Conservation (phyloP, 345 rosid genomes). For the Eutrema japonicum region DNA sequence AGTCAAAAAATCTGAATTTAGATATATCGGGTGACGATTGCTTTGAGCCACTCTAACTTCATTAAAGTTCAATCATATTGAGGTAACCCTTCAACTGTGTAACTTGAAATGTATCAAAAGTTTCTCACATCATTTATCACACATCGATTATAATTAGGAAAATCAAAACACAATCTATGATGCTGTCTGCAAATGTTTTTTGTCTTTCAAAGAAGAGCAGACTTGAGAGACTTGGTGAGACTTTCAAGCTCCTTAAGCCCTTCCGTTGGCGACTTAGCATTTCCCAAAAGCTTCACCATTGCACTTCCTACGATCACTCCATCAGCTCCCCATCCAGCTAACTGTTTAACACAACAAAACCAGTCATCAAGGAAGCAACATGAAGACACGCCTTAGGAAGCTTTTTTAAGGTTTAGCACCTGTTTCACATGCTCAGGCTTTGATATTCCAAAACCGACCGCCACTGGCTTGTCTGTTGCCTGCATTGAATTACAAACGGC, state of each 20-base stretch:
- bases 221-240: slow-evolving; percentile 68
- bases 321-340: slow-evolving; percentile 89
- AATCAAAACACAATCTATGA: slow-evolving; percentile 22
- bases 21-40: neutral
- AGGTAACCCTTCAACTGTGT: neutral
- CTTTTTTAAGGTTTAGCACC: slow-evolving; percentile 42
- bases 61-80: neutral
- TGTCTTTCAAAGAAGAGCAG: slow-evolving; percentile 59
- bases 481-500: slow-evolving; percentile 29
- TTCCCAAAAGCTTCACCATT: slow-evolving; percentile 71
- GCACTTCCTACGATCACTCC: slow-evolving; percentile 91
- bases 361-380: neutral
- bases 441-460: slow-evolving; percentile 84
- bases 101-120: slow-evolving; percentile 26
- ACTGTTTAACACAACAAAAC: slow-evolving; percentile 42
- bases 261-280: slow-evolving; percentile 77
- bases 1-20: neutral
- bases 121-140: slow-evolving; percentile 25
- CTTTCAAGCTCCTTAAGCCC: slow-evolving; percentile 69
- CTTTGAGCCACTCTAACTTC: neutral
- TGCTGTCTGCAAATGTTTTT: slow-evolving; percentile 16
- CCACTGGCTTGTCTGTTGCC: slow-evolving; percentile 80
- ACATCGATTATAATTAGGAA: slow-evolving; percentile 3
- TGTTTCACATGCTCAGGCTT: slow-evolving; percentile 79
- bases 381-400: neutral